Evolutionary conservation across 2,329 filamentous ascomycete species (phyloP).

Genomic region (Penicillium glabrum): DNA sequence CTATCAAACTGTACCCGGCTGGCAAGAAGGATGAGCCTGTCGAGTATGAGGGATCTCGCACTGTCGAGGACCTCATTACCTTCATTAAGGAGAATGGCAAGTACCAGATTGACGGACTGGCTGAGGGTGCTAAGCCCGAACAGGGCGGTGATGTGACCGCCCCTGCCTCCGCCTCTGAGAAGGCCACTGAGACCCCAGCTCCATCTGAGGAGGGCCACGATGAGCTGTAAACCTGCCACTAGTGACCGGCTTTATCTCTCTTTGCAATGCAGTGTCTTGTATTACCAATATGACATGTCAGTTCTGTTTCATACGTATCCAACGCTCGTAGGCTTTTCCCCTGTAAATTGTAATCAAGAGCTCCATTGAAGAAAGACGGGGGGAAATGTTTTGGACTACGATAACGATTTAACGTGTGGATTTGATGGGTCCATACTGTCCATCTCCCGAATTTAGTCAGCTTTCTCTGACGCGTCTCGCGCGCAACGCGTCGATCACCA

Average conservation of each 20-base stretch:
- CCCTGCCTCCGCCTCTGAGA: conserved; percentile 11
- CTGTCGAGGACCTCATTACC: conserved; percentile 83
- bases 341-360: background rate
- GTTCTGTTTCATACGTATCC: background rate
- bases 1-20: conserved; percentile 96
- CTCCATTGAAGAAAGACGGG: background rate
- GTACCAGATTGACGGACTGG: conserved; percentile 70
- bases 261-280: conserved; percentile 11
- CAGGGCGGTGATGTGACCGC: conserved; percentile 35
- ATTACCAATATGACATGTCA: conserved; percentile 16
- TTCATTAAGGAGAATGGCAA: conserved; percentile 97
- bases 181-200: conserved; percentile 25
- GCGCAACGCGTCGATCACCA: conserved; percentile 13
- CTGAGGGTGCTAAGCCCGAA: conserved; percentile 57
- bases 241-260: background rate
- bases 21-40: conserved; percentile 81
- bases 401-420: background rate
- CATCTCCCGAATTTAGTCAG: background rate
- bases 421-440: background rate
- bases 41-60: conserved; percentile 84
- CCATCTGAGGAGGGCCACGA: conserved; percentile 35
- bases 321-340: background rate
- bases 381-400: too few relatives aligned
- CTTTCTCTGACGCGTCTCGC: conserved; percentile 14
- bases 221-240: conserved; percentile 35